These are phyloP conservation scores for Trichosporon faecale DNA, from an alignment of 1,284 basidiomycete species.

Conservation along the genomic window DNA sequence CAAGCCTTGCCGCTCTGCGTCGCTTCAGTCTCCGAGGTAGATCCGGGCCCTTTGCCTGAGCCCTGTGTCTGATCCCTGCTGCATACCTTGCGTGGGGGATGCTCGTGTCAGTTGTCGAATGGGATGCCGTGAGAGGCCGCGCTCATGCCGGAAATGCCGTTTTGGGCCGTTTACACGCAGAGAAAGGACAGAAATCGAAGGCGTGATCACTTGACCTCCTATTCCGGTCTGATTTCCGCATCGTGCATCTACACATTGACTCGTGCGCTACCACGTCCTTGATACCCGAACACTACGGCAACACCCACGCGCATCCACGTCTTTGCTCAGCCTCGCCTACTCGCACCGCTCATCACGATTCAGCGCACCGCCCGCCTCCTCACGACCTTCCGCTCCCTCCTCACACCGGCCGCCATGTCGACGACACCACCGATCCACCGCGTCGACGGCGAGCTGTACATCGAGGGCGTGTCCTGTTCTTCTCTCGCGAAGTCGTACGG, in stretches of 20 bases:
- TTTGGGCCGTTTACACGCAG: not conserved
- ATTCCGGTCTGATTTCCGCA: not conserved
- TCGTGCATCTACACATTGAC: not conserved
- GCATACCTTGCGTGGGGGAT: not conserved
- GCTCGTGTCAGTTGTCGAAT: not conserved
- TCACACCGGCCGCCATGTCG: not conserved
- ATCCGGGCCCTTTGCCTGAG: not conserved
- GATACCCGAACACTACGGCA: not conserved
- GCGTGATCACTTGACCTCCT: not conserved
- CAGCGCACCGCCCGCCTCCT: not conserved
- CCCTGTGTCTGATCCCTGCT: not conserved
- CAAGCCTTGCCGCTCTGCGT: not conserved
- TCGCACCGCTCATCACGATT: not conserved
- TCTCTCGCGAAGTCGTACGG: conserved; percentile 5
- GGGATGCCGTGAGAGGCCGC: not conserved
- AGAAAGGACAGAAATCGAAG: not conserved
- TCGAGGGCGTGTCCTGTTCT: conserved; percentile 14
- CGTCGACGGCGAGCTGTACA: conserved; percentile 10
- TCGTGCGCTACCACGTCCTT: not conserved
- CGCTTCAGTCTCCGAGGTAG: not conserved
- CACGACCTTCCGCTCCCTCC: not conserved
- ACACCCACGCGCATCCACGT: not conserved
- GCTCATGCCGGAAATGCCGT: not conserved
- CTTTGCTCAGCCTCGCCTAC: not conserved
- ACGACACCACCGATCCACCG: conserved; percentile 9